These are phyloP conservation scores for Dichotomocladium elegans DNA, from an alignment of 371 early-diverging fungal genomes.

Conservation along the genomic window DNA sequence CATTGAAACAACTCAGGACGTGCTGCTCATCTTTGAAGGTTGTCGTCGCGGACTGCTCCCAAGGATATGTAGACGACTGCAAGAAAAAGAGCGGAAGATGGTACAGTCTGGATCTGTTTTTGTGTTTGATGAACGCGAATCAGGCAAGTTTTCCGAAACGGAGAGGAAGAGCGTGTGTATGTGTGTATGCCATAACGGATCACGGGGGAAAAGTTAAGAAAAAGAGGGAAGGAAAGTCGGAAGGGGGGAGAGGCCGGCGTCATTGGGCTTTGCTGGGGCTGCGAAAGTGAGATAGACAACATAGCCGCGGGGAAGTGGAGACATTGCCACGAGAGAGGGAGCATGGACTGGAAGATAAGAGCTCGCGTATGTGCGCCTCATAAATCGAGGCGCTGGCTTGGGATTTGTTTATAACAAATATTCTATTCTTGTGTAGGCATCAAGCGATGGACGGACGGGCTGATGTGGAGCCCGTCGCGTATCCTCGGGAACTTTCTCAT, in stretches of 20 bases:
- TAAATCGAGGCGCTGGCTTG: neutral
- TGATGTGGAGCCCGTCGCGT: constrained; percentile 67
- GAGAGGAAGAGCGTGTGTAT: neutral
- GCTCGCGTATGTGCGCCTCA: no score
- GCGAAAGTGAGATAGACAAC: no score
- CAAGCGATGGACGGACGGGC: constrained; percentile 77
- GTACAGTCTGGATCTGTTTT: constrained; percentile 72
- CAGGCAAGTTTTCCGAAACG: constrained; percentile 40
- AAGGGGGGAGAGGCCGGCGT: neutral
- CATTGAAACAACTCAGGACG: constrained; percentile 71
- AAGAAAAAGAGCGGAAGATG: constrained; percentile 65
- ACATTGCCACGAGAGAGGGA: no score
- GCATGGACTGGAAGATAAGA: neutral
- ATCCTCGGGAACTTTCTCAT: constrained; percentile 61
- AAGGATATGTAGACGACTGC: constrained; percentile 64
- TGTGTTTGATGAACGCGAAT: constrained; percentile 75
- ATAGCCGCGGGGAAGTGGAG: no score
- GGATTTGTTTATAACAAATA: neutral
- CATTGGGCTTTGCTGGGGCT: no score
- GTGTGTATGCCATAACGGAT: no score
- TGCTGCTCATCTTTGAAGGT: constrained; percentile 73
- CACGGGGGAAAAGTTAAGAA: neutral
- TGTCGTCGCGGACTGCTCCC: constrained; percentile 61
- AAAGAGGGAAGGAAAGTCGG: neutral
- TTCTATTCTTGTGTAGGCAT: constrained; percentile 35